Evolutionary conservation across 345 rosid species (phyloP), one percentile per base, ranked within the genome.

Genomic region (Eutrema yunnanense): DNA sequence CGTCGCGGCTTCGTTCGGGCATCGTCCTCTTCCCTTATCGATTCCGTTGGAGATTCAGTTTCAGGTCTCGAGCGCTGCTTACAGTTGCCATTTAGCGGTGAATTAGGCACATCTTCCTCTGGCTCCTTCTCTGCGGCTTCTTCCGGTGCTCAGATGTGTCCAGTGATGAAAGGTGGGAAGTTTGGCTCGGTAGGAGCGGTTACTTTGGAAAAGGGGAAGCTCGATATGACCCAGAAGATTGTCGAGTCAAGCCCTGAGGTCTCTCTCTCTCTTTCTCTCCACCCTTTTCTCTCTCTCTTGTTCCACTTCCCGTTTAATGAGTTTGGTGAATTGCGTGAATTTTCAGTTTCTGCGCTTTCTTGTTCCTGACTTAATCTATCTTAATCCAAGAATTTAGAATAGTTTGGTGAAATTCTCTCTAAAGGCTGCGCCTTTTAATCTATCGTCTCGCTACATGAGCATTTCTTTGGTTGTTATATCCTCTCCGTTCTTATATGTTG

Each of bases 181-280:
- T 82, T 41, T 42, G 96, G 97, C 10, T 81, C 97, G 0, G 46
- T 81, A 7, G 96, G 96, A 59, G 86, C 96, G 34, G 96, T 89
- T 6, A 95, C 99, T 30, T 79, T 95, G 80, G 96, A 95, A 79
- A 95, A 92, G 63, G 93, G 93, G 73, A 95, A 92, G 77, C 87
- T 91, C 16, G 95, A 89, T 69, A 14, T 82, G 78, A 53, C 95
- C 37, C 90, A 86, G 83, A 84, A 89, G 72, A 77, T 78, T 72
- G 47, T 87, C 46, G 74, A 69, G 71, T 79, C 88, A 42, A 82
- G 80, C 71, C 99, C 99, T 32, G 93, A 95, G 96, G 98, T 94
- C 30, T 27, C 80, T 63, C 16, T 63, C 16, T 16, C 60, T 52
- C 50, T 71, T 22, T 50, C 62, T 37, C 27, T 16, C 5, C 38